A percentile compares a stretch with the other conserved stretches of the same genome.
These are phyloP conservation scores for Phyllostachys edulis DNA, from an alignment of 176 grass and related monocot species.

Conservation along the genomic window DNA sequence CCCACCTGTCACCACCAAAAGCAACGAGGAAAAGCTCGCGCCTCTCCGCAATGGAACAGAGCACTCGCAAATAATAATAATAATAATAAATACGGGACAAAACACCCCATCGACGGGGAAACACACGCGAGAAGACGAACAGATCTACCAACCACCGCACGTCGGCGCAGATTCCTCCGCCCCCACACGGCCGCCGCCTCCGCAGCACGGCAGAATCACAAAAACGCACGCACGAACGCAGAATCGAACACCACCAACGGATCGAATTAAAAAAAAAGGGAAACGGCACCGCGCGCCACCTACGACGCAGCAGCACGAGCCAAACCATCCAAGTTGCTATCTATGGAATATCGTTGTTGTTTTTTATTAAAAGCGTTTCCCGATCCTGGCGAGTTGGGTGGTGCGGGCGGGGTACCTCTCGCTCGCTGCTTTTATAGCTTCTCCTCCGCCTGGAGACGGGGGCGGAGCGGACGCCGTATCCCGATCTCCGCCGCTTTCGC, in stretches of 20 bases:
- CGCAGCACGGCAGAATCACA: slow-evolving; percentile 28
- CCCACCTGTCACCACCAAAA: slow-evolving; percentile 39
- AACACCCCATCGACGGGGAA: background rate
- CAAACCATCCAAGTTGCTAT: slow-evolving; percentile 3
- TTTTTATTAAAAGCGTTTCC: slow-evolving; percentile 14
- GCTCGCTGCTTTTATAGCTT: slow-evolving; percentile 19
- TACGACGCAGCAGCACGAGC: slow-evolving; percentile 6
- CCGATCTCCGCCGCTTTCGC: background rate
- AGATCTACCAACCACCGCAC: slow-evolving; percentile 51
- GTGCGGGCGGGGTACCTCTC: slow-evolving; percentile 41
- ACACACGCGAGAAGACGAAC: slow-evolving; percentile 21
- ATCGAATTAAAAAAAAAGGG: slow-evolving; percentile 30
- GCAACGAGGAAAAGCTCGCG: slow-evolving; percentile 33
- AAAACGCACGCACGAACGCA: slow-evolving; percentile 8
- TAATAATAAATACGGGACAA: background rate
- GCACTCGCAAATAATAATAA: background rate
- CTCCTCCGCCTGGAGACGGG: slow-evolving; percentile 17
- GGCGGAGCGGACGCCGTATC: background rate
- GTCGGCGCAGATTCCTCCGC: slow-evolving; percentile 35
- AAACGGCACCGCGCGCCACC: background rate
- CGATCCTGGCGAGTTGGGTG: slow-evolving; percentile 3
- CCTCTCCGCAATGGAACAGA: slow-evolving; percentile 31
- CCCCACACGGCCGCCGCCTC: slow-evolving; percentile 17
- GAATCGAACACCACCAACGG: slow-evolving; percentile 25
- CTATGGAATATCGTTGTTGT: slow-evolving; percentile 18